phyloP scores from a whole-genome alignment of 345 rosid species.

The Murraya koenigii region DNA sequence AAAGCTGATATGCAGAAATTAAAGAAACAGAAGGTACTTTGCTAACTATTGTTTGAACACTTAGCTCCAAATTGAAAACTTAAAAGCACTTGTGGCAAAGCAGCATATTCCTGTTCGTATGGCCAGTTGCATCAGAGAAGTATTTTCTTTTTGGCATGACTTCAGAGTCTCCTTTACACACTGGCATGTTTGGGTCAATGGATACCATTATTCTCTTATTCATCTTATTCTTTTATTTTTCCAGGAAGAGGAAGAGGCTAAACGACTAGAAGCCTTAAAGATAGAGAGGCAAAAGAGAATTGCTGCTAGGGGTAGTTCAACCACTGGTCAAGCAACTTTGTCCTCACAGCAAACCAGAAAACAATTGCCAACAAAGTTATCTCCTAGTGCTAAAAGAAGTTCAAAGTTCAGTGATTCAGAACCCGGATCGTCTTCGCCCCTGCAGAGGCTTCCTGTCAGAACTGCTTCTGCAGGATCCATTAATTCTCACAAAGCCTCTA shows the following conservation, averaged over 20 bases:
- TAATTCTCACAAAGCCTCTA: constrained; percentile 49
- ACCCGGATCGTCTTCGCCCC: constrained; percentile 72
- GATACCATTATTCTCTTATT: not conserved
- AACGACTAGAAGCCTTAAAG: constrained; percentile 75
- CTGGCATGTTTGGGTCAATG: constrained; percentile 1
- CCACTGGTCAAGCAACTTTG: constrained; percentile 40
- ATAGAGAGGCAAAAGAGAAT: constrained; percentile 87
- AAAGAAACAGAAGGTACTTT: constrained; percentile 86
- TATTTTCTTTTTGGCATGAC: not conserved
- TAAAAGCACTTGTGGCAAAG: not conserved
- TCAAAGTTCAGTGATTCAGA: constrained; percentile 84
- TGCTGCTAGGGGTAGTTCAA: constrained; percentile 62
- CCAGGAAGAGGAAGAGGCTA: constrained; percentile 79
- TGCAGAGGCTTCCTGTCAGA: constrained; percentile 53
- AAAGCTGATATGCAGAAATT: constrained; percentile 96
- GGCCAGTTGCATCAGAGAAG: constrained; percentile 2
- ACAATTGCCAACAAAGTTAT: constrained; percentile 52
- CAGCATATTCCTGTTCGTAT: constrained; percentile 1
- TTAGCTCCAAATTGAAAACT: not conserved
- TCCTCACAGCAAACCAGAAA: constrained; percentile 51
- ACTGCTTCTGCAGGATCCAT: constrained; percentile 48
- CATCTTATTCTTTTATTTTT: constrained; percentile 13
- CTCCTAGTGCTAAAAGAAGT: constrained; percentile 57
- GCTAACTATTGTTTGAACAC: not conserved
- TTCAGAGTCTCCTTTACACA: not conserved